Conservation (phyloP, 2,329 filamentous ascomycete species). For the Tolypocladium paradoxum region DNA sequence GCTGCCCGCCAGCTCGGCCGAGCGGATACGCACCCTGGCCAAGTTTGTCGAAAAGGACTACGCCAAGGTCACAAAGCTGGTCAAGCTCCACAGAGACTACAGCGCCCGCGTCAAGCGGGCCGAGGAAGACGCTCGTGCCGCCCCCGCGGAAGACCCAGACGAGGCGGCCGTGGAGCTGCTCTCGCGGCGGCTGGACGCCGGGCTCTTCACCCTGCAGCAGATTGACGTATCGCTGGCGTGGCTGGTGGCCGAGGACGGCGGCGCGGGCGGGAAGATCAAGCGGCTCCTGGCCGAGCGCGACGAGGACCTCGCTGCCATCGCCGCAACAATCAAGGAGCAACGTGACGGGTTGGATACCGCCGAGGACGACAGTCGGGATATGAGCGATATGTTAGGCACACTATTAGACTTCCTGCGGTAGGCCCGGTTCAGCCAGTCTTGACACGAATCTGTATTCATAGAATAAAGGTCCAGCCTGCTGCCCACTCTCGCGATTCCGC, state of each 20-base stretch:
- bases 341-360: constrained; percentile 41
- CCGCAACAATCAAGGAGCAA: constrained; percentile 54
- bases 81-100: constrained; percentile 64
- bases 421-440: constrained; percentile 2
- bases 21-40: constrained; percentile 73
- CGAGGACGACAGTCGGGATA: constrained; percentile 48
- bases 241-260: constrained; percentile 81
- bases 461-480: not conserved
- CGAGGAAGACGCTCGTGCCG: constrained; percentile 35
- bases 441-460: not conserved
- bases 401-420: constrained; percentile 38
- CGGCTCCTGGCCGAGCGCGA: constrained; percentile 56
- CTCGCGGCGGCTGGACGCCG: constrained; percentile 67
- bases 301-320: constrained; percentile 53
- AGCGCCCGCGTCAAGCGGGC: constrained; percentile 46
- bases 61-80: constrained; percentile 66
- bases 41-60: constrained; percentile 97
- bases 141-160: constrained; percentile 18
- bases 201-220: constrained; percentile 71
- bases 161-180: constrained; percentile 63
- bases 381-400: constrained; percentile 43
- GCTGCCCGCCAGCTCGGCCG: constrained; percentile 65
- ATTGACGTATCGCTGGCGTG: constrained; percentile 81
- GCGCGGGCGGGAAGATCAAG: constrained; percentile 55
- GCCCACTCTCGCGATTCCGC: not conserved